These are phyloP conservation scores for Leishmania major DNA, from an alignment of 208 protist genomes.

Conservation along the genomic window DNA sequence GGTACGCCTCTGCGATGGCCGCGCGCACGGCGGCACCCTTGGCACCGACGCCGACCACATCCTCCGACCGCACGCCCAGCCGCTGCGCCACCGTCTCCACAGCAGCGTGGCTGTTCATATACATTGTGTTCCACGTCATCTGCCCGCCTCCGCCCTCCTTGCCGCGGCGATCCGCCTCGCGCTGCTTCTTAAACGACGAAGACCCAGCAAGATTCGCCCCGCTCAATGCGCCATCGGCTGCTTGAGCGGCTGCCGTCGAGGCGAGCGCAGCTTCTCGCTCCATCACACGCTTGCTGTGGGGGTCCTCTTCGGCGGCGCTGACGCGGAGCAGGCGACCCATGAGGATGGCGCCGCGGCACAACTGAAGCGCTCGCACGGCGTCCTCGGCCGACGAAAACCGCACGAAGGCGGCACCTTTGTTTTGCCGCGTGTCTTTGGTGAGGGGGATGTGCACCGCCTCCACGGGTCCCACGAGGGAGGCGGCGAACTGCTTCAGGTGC, in stretches of 20 bases:
- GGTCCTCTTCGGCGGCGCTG: slow-evolving; percentile 73
- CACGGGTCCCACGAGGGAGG: slow-evolving; percentile 91
- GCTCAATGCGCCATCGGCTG: neutral
- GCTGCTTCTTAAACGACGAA: slow-evolving; percentile 71
- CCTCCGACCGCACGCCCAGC: slow-evolving; percentile 58
- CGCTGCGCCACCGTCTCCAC: slow-evolving; percentile 73
- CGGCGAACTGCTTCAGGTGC: slow-evolving; percentile 90
- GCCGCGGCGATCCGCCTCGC: slow-evolving; percentile 37
- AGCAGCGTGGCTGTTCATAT: slow-evolving; percentile 83
- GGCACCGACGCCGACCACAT: slow-evolving; percentile 61
- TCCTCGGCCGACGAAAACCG: slow-evolving; percentile 84
- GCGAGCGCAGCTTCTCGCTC: slow-evolving; percentile 41
- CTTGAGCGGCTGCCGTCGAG: slow-evolving; percentile 27
- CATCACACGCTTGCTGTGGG: slow-evolving; percentile 58
- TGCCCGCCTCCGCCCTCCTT: slow-evolving; percentile 1
- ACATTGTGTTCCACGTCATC: slow-evolving; percentile 78
- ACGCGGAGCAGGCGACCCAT: slow-evolving; percentile 88
- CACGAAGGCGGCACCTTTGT: slow-evolving; percentile 95
- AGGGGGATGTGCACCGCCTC: slow-evolving; percentile 93
- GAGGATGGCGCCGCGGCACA: slow-evolving; percentile 86
- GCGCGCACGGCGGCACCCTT: slow-evolving; percentile 90
- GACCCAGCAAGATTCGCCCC: slow-evolving; percentile 38
- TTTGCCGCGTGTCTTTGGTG: slow-evolving; percentile 92
- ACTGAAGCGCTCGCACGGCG: slow-evolving; percentile 77
- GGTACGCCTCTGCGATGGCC: slow-evolving; percentile 84